Percentiles rank a stretch among this genome's conserved stretches.
These are phyloP conservation scores for Penicillium verhagenii DNA, from an alignment of 495 filamentous ascomycete species.

Conservation along the genomic window DNA sequence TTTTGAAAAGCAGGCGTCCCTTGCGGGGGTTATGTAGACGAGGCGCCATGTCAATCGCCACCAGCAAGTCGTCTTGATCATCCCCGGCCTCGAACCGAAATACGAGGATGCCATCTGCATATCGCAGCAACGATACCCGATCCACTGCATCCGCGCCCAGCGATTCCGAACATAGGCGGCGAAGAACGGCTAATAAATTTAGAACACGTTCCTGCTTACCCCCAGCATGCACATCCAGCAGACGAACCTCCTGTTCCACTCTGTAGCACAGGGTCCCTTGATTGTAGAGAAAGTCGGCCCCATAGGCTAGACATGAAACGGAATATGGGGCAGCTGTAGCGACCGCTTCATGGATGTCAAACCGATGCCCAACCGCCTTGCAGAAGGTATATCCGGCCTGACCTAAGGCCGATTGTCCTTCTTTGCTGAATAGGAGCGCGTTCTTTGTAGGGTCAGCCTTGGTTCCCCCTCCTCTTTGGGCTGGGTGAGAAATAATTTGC, in stretches of 20 bases:
- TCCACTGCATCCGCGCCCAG: constrained; percentile 32
- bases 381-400: constrained; percentile 53
- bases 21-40: constrained; percentile 22
- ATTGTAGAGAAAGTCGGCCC: constrained; percentile 60
- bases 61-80: constrained; percentile 48
- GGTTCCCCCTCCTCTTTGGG: neutral
- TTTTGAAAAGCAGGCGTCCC: constrained; percentile 36
- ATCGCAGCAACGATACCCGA: constrained; percentile 60
- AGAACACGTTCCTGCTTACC: constrained; percentile 56
- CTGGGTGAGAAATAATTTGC: neutral
- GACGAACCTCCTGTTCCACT: constrained; percentile 54
- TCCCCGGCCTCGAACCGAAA: constrained; percentile 41
- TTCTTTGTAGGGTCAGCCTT: constrained; percentile 38
- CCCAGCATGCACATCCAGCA: constrained; percentile 58
- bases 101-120: constrained; percentile 59
- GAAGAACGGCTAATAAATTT: constrained; percentile 51
- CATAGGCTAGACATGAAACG: constrained; percentile 57
- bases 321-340: constrained; percentile 62
- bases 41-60: constrained; percentile 55
- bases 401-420: constrained; percentile 52
- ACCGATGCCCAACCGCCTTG: constrained; percentile 55
- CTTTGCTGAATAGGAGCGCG: constrained; percentile 54
- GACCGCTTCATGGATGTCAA: constrained; percentile 61
- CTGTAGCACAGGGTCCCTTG: constrained; percentile 65
- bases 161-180: constrained; percentile 26